Base-by-base conservation (phyloP, 768 basidiomycete genomes). In the Pulveroboletus frians region DNA sequence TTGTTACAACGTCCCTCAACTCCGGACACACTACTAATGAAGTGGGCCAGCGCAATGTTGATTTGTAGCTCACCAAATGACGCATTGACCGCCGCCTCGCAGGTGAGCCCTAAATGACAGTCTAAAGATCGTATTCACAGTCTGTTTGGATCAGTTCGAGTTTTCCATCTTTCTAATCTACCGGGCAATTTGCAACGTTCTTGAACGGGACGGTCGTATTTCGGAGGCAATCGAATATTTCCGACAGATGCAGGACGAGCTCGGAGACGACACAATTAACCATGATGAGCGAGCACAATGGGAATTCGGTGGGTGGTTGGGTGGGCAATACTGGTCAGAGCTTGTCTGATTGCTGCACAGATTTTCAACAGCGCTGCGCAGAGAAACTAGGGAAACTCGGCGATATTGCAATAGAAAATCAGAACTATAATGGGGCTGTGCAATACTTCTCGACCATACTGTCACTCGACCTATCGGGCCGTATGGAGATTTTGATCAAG, bases 21-120 rank as follows among this genome's bases (percentile, higher is more conserved):
- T 4, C 23, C 49, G 3, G 18, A 39, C 2, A 5, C n/a, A 11
- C 3, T 58, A 10, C 14, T 58, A 0, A 9, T 3, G 3, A 58
- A 58, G 30, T 58, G 56, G 56, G 43, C 17, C 11, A 27, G 6
- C 2, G 15, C n/a, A 1, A 21, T 20, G 30, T 14, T 58, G 17
- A 15, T 37, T 37, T 3, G 9, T 37, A 1, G 18, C 36, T 37
- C 36, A 13, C 17, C 18, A 5, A 37, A 20, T 4, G n/a, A 53
- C 9, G 49, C 8, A 9, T 13, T 54, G 13, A 17, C 1, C n/a
- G 34, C 21, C 5, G 32, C 53, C 2, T 6, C 11, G 3, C 36
- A 53, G 36, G 56, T 58, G 46, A 13, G 36, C 1, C 17, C 11
- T 14, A 3, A 5, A 10, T 11, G 11, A n/a, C 8, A 2, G 5